Conservation (phyloP, 164 flowering plant genomes). For the Magnolia sinica region DNA sequence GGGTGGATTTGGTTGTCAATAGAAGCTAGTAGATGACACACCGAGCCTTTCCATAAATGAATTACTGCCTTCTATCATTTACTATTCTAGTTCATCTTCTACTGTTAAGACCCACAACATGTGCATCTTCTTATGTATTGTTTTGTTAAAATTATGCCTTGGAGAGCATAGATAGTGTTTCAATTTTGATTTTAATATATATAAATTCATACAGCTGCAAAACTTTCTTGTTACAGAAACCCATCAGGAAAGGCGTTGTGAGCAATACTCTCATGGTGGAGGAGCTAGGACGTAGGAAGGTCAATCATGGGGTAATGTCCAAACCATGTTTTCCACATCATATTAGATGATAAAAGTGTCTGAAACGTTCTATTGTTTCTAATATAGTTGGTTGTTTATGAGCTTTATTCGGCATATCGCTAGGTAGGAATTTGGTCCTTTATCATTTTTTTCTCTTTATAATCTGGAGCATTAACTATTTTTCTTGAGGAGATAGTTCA, state of each 20-base stretch:
- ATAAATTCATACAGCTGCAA: neutral
- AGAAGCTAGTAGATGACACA: neutral
- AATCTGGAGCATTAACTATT: neutral
- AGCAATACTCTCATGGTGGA: conserved; percentile 84
- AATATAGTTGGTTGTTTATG: neutral
- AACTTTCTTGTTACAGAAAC: conserved; percentile 45
- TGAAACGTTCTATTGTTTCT: neutral
- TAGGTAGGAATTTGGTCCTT: neutral
- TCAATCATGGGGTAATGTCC: conserved; percentile 59
- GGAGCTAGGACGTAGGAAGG: conserved; percentile 76
- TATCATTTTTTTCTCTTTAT: neutral
- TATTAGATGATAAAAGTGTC: neutral
- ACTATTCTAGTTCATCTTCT: neutral
- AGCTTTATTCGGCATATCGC: conserved; percentile 3
- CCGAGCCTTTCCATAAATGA: neutral
- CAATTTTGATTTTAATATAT: neutral
- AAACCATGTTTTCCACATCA: neutral
- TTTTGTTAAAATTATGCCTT: too few relatives aligned
- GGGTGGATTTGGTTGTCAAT: neutral
- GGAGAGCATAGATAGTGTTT: too few relatives aligned
- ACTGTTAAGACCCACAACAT: too few relatives aligned
- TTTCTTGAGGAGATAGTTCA: neutral
- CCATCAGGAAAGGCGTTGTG: conserved; percentile 81
- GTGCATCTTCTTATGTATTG: too few relatives aligned
- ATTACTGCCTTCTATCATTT: neutral